These are phyloP conservation scores for Myxozyma nipponensis DNA, from an alignment of 805 yeast species.

Conservation along the genomic window DNA sequence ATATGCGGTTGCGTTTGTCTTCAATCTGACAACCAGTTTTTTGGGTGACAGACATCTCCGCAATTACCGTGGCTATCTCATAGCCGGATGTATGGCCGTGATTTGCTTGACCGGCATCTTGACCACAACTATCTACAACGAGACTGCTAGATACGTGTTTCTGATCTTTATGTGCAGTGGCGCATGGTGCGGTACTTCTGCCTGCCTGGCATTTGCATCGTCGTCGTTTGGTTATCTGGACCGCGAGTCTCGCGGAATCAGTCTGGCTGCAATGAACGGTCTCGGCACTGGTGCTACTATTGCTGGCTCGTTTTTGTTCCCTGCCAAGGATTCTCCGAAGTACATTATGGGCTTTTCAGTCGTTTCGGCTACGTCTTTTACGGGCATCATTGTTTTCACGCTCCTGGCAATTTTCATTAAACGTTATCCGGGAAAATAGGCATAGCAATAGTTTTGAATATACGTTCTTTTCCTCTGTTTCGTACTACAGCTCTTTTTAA, in stretches of 20 bases:
- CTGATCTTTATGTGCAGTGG: constrained; percentile 14
- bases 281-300: constrained; percentile 19
- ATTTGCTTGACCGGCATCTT: too few relatives aligned
- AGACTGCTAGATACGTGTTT: constrained; percentile 11
- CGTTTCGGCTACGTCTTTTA: constrained; percentile 12
- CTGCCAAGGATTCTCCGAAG: constrained; percentile 12
- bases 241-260: constrained; percentile 22
- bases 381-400: constrained; percentile 14
- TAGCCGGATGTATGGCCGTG: too few relatives aligned
- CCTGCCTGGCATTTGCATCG: constrained; percentile 15
- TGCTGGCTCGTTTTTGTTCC: constrained; percentile 13
- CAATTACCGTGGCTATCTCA: too few relatives aligned
- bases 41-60: too few relatives aligned
- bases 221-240: constrained; percentile 15
- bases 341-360: constrained; percentile 19
- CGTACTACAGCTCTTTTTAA: too few relatives aligned
- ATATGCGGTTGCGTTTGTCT: too few relatives aligned
- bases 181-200: constrained; percentile 18
- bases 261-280: constrained; percentile 17
- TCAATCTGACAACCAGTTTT: too few relatives aligned
- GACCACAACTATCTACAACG: constrained; percentile 4
- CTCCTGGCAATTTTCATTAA: constrained; percentile 9
- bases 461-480: too few relatives aligned
- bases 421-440: constrained; percentile 9
- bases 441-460: too few relatives aligned